Conservation (phyloP, 768 basidiomycete genomes). For the Termitomyces bulborhizus region DNA sequence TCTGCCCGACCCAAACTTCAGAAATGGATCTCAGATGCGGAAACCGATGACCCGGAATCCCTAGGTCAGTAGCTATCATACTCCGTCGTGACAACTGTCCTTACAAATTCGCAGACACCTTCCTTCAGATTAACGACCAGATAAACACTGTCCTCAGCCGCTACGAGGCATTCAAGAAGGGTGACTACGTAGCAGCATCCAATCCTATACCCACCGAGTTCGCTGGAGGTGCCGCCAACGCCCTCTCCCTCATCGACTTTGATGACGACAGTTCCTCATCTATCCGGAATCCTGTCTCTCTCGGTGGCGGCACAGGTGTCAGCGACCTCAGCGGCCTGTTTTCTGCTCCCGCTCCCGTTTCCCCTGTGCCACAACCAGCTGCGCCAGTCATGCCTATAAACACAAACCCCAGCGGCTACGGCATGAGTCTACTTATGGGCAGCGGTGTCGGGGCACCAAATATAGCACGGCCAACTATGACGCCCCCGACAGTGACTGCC, state of each 20-base stretch:
- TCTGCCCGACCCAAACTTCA: conserved; percentile 91
- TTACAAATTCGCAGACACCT: conserved; percentile 56
- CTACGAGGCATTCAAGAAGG: conserved; percentile 90
- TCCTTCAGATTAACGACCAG: conserved; percentile 95
- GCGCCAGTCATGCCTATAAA: not conserved
- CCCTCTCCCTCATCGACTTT: conserved; percentile 69
- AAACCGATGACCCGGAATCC: conserved; percentile 83
- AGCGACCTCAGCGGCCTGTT: conserved; percentile 66
- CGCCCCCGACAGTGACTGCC: conserved; percentile 19
- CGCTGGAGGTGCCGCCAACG: conserved; percentile 25
- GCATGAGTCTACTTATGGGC: conserved; percentile 12
- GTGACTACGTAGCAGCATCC: conserved; percentile 69
- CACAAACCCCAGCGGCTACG: conserved; percentile 1
- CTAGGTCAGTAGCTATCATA: conserved; percentile 51
- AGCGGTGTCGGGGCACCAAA: conserved; percentile 13
- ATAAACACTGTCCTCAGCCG: conserved; percentile 89
- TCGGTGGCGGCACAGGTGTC: conserved; percentile 15
- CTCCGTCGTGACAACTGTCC: not conserved
- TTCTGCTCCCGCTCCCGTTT: conserved; percentile 21
- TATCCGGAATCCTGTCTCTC: conserved; percentile 15
- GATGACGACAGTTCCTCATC: conserved; percentile 52
- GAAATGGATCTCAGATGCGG: conserved; percentile 95
- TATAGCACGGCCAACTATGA: conserved; percentile 14
- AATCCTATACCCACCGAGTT: conserved; percentile 66
- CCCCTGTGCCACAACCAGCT: conserved; percentile 18